phyloP scores from a whole-genome alignment of 495 filamentous ascomycete species.

The Lasiosphaeris hirsuta region DNA sequence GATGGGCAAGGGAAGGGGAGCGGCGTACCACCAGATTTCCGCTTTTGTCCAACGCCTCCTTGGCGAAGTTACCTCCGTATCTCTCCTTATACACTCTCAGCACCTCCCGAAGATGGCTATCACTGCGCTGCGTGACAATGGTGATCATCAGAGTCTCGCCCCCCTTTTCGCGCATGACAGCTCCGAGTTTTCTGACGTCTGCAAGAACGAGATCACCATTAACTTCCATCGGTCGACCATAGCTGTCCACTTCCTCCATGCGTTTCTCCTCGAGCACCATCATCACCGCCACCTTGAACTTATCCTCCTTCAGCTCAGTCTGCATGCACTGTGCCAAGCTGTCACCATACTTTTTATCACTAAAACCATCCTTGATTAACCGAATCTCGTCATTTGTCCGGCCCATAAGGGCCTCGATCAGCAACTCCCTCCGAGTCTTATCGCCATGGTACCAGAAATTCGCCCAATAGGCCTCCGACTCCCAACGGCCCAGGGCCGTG shows the following conservation, averaged over 20 bases:
- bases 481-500: constrained; percentile 86
- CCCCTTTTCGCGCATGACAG: constrained; percentile 69
- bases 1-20: background rate
- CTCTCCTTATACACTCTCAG: constrained; percentile 66
- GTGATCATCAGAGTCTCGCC: constrained; percentile 89
- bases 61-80: constrained; percentile 71
- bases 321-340: constrained; percentile 82
- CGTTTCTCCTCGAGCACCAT: constrained; percentile 75
- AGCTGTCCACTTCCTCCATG: constrained; percentile 69
- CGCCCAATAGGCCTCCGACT: constrained; percentile 95
- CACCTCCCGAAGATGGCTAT: constrained; percentile 78
- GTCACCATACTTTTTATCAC: constrained; percentile 87
- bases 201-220: constrained; percentile 56
- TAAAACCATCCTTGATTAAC: constrained; percentile 90
- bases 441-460: constrained; percentile 97
- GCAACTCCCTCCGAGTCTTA: constrained; percentile 75
- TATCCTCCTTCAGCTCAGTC: constrained; percentile 86
- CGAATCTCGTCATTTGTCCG: constrained; percentile 80
- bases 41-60: constrained; percentile 82
- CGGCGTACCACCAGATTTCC: constrained; percentile 80
- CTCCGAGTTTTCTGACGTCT: constrained; percentile 69
- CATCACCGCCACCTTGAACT: constrained; percentile 87
- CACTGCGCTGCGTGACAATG: constrained; percentile 75
- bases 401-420: constrained; percentile 92
- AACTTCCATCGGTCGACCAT: constrained; percentile 37